These are phyloP conservation scores for Penicillium soppii DNA, from an alignment of 495 filamentous ascomycete genomes.

Conservation along the genomic window DNA sequence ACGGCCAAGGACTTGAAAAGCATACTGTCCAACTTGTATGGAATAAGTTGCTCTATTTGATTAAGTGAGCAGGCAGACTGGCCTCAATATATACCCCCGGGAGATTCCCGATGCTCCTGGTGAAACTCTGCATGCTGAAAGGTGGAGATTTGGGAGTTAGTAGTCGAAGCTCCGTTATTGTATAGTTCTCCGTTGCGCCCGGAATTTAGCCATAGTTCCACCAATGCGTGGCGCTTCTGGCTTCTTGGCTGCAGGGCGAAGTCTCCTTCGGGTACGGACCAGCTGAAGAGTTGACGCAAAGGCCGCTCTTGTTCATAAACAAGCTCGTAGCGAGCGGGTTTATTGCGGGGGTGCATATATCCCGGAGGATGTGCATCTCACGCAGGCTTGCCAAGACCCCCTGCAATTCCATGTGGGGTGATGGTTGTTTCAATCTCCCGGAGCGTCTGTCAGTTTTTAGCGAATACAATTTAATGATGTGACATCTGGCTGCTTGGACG, in stretches of 20 bases:
- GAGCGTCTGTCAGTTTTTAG: background rate
- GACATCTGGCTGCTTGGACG: background rate
- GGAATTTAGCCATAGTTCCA: constrained; percentile 12
- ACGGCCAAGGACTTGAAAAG: constrained; percentile 17
- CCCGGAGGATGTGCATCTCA: background rate
- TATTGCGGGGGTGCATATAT: background rate
- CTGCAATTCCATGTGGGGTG: constrained; percentile 13
- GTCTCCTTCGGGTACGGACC: constrained; percentile 5
- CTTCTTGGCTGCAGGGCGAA: background rate
- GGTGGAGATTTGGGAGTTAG: constrained; percentile 13
- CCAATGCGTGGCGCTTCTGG: constrained; percentile 5
- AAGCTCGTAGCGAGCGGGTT: background rate
- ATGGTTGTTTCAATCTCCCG: constrained; percentile 12
- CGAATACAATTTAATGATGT: background rate
- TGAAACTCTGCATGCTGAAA: constrained; percentile 11
- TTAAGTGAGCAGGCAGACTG: background rate
- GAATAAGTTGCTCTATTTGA: background rate
- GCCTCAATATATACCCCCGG: background rate
- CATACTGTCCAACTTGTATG: constrained; percentile 12
- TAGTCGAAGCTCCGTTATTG: constrained; percentile 1
- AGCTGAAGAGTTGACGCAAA: background rate
- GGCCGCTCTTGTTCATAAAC: background rate
- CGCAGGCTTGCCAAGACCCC: constrained; percentile 12
- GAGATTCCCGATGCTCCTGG: background rate
- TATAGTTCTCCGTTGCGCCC: background rate